Evolutionary conservation across 2,329 filamentous ascomycete genomes (phyloP), one percentile per base, ranked within the genome.

Genomic region (Leptographium procerum): DNA sequence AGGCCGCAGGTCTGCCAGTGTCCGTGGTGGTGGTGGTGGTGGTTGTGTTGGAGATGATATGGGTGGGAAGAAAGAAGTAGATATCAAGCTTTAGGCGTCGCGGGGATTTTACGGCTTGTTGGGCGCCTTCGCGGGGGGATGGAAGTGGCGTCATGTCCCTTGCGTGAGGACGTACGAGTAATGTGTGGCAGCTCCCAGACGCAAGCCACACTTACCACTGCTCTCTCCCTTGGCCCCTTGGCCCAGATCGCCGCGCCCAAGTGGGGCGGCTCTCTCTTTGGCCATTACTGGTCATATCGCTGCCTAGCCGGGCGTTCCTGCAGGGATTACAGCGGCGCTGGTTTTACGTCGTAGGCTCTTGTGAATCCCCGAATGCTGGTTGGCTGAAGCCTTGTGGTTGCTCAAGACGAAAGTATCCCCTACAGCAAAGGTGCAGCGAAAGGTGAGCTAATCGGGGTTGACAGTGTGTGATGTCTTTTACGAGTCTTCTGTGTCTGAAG

Each of bases 101-200:
- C 55, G 55, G 55, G 55, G 55, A 52, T 40, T 52, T 52, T 43
- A 51, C 55, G 55, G 55, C 55, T 50, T 50, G 47, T 50, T 51
- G 47, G 47, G 33, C 24, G 45, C 13, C 8, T 5, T 43, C 43
- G 40, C 29, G 55, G 31, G 51, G 48, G 13, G 47, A 31, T 31
- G 36, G n/a, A 45, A 55, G 47, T 57, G 48, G 47, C 36, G 36
- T 52, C 36, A 43, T 26, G 28, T 22, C 22, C 3, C 28, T 14
- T 29, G 16, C 24, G 22, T n/a, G n/a, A n/a, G n/a, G n/a, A n/a
- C n/a, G n/a, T n/a, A n/a, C n/a, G n/a, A n/a, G n/a, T n/a, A n/a
- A n/a, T 26, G 45, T 48, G n/a, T 26, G 13, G n/a, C 45, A 22
- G n/a, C n/a, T 48, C 3, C 19, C 33, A 53, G 31, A 34, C 52